phyloP scores from a whole-genome alignment of 2,329 filamentous ascomycete genomes.

The Sclerotinia subarctica region DNA sequence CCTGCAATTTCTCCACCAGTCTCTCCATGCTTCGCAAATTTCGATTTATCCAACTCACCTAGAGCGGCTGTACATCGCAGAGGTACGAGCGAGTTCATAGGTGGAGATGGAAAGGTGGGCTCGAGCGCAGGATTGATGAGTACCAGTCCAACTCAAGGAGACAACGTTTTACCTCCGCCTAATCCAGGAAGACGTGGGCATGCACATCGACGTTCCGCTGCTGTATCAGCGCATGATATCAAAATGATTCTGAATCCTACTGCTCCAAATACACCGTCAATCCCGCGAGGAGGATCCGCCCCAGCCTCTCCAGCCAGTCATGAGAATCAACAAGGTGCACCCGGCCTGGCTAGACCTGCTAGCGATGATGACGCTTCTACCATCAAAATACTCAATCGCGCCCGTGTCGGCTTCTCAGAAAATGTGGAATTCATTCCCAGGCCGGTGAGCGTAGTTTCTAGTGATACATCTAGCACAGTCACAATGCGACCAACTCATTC shows the following conservation, averaged over 20 bases:
- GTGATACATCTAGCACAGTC: constrained; percentile 74
- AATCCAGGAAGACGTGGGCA: constrained; percentile 60
- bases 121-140: constrained; percentile 51
- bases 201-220: constrained; percentile 72
- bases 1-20: constrained; percentile 54
- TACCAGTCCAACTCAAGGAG: constrained; percentile 66
- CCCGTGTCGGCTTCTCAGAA: constrained; percentile 79
- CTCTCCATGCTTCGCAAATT: constrained; percentile 39
- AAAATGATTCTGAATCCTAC: constrained; percentile 58
- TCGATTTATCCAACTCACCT: constrained; percentile 40
- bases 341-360: not conserved
- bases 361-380: constrained; percentile 21
- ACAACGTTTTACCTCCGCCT: constrained; percentile 55
- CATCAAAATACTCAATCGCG: constrained; percentile 44
- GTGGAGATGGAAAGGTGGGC: constrained; percentile 57
- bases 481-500: constrained; percentile 66
- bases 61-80: constrained; percentile 64
- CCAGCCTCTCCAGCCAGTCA: constrained; percentile 45
- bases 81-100: constrained; percentile 83
- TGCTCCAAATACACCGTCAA: constrained; percentile 22
- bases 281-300: constrained; percentile 34
- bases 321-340: constrained; percentile 19
- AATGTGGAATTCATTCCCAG: constrained; percentile 79
- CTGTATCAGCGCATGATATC: constrained; percentile 78
- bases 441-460: constrained; percentile 79